phyloP scores from a whole-genome alignment of 768 basidiomycete genomes.

The Suillus sp. region DNA sequence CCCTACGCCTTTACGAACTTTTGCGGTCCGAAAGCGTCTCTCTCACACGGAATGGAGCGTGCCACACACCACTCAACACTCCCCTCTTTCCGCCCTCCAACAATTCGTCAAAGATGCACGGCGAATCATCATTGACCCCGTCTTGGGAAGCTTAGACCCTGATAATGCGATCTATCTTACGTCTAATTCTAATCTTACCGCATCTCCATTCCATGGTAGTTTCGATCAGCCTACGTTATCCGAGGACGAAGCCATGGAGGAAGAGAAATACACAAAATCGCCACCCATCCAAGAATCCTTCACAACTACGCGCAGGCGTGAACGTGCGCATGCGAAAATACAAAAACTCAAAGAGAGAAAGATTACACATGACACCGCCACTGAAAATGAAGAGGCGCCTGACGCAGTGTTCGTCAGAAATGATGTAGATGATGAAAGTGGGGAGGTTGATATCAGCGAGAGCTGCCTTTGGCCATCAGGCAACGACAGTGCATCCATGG shows the following conservation, averaged over 20 bases:
- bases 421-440: slow-evolving; percentile 62
- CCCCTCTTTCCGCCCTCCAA: slow-evolving; percentile 57
- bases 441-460: slow-evolving; percentile 56
- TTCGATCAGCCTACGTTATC: slow-evolving; percentile 26
- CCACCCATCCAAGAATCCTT: slow-evolving; percentile 23
- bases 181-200: slow-evolving; percentile 29
- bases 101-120: slow-evolving; percentile 56
- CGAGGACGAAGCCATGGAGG: slow-evolving; percentile 35
- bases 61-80: slow-evolving; percentile 43
- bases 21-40: slow-evolving; percentile 44
- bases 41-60: slow-evolving; percentile 39
- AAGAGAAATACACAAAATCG: slow-evolving; percentile 12
- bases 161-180: slow-evolving; percentile 28
- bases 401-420: slow-evolving; percentile 54
- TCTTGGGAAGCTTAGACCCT: slow-evolving; percentile 31
- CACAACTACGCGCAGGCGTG: slow-evolving; percentile 31
- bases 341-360: slow-evolving; percentile 58
- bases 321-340: slow-evolving; percentile 53
- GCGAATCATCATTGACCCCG: slow-evolving; percentile 49
- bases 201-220: slow-evolving; percentile 25
- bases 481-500: slow-evolving; percentile 19
- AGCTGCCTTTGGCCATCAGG: slow-evolving; percentile 25
- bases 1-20: slow-evolving; percentile 50
- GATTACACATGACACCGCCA: slow-evolving; percentile 37
- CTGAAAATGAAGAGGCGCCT: slow-evolving; percentile 33